phyloP scores from a whole-genome alignment of 768 basidiomycete species.

The Guyanaporus albipodus region DNA sequence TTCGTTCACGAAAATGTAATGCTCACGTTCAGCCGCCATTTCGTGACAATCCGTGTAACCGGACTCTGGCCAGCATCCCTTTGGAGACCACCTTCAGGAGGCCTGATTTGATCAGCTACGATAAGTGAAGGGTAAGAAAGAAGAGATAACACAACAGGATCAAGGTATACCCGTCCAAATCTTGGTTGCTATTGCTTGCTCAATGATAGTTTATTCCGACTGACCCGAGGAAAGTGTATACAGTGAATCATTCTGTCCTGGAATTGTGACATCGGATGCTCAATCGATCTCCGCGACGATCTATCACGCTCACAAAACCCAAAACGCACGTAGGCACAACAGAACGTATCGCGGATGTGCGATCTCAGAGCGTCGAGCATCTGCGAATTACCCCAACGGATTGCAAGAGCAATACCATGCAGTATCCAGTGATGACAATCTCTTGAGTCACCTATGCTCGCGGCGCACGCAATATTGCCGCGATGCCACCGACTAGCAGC shows the following conservation, averaged over 20 bases:
- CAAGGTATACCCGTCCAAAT: background rate
- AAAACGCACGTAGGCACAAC: no score
- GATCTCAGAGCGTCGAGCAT: no score
- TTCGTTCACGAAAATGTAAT: background rate
- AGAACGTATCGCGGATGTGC: no score
- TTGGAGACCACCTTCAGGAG: background rate
- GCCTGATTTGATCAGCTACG: background rate
- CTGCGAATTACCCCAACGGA: no score
- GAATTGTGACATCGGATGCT: no score
- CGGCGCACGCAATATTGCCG: no score
- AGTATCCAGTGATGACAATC: no score
- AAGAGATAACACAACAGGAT: background rate
- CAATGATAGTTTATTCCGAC: background rate
- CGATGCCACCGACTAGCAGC: no score
- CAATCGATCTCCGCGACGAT: no score
- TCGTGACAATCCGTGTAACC: background rate
- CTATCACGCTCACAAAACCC: no score
- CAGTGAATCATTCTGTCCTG: background rate
- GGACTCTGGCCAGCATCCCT: background rate
- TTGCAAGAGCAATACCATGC: no score
- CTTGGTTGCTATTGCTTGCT: background rate
- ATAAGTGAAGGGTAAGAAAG: background rate
- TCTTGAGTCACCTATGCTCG: no score
- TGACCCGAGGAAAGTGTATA: background rate
- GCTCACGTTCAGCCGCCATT: background rate